Evolutionary conservation across 108 stramenopile species (phyloP), one percentile per base, ranked within the genome.

Genomic region (Cyclostephanos invisitatus): DNA sequence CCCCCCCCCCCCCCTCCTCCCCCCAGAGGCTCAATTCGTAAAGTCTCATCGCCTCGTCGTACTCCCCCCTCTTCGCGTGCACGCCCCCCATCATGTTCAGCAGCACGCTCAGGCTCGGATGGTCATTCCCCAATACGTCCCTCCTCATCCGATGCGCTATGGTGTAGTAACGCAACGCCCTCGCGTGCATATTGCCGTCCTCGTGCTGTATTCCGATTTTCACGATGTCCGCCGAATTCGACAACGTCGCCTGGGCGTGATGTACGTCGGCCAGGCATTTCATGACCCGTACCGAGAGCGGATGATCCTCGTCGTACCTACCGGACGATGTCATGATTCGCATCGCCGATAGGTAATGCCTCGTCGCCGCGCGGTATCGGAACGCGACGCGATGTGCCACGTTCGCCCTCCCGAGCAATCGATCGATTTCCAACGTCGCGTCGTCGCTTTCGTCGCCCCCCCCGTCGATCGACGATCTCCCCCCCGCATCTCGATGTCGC

Each of bases 41-140:
- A 24, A 92, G 89, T 44, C 84, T 71, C 89, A 94, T 88, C 0
- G 93, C 93, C 64, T 94, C 91, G 21, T 73, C 56, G 27, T 78
- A 73, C 56, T 95, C 90, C 38, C 87, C 85, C 47, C 91, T 70
- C 62, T 92, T 91, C 20, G 89, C 78, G 74, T 91, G 91, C 5
- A 95, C 84, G 36, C 75, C 81, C 40, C 90, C 93, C 77, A 95
- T 73, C 86, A 95, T 88, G 67, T 95, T 95, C 25, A 95, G 64
- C 35, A 92, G 64, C 6, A 92, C 89, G 1, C 87, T 78, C 14
- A 92, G 61, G 60, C 82, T 84, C 3, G 94, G 91, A 68, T 95
- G 94, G 36, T 83, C 68, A 9, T 74, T 72, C 29, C 87, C 85
- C 32, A 92, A 64, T 21, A 81, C 77, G 56, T 95, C 94, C 10